Evolutionary conservation across 2,329 filamentous ascomycete genomes (phyloP).

Genomic region (Exophiala viscosa): DNA sequence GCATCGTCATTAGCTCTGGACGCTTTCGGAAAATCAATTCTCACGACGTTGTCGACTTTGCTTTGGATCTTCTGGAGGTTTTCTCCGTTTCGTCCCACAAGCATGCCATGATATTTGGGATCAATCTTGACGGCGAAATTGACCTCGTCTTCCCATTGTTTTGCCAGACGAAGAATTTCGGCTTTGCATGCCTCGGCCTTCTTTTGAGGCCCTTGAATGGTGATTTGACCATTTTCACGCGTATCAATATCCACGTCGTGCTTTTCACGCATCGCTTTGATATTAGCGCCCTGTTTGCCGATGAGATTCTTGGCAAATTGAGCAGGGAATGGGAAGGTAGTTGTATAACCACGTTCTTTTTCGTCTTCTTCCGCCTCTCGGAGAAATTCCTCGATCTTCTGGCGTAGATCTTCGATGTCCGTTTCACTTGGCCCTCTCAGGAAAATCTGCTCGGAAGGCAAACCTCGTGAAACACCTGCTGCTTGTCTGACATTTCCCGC

Average conservation of each 20-base stretch:
- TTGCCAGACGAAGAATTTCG: constrained; percentile 74
- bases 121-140: constrained; percentile 86
- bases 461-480: constrained; percentile 13
- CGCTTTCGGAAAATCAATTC: constrained; percentile 86
- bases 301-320: constrained; percentile 87
- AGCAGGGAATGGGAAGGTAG: constrained; percentile 88
- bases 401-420: constrained; percentile 66
- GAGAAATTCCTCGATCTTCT: constrained; percentile 74
- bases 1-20: constrained; percentile 61
- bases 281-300: constrained; percentile 64
- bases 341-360: constrained; percentile 82
- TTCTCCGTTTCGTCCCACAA: constrained; percentile 82
- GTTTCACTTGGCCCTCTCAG: constrained; percentile 64
- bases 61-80: constrained; percentile 91
- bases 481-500: constrained; percentile 10
- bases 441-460: constrained; percentile 22
- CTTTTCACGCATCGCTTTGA: constrained; percentile 65
- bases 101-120: constrained; percentile 86
- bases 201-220: constrained; percentile 90
- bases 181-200: constrained; percentile 85
- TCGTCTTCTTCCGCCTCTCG: constrained; percentile 88
- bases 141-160: constrained; percentile 84
- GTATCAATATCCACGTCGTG: constrained; percentile 79
- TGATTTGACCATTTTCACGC: constrained; percentile 79
- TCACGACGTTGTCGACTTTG: constrained; percentile 71